phyloP scores from a whole-genome alignment of 2,329 filamentous ascomycete genomes.

The Tolypocladium pustulatum region DNA sequence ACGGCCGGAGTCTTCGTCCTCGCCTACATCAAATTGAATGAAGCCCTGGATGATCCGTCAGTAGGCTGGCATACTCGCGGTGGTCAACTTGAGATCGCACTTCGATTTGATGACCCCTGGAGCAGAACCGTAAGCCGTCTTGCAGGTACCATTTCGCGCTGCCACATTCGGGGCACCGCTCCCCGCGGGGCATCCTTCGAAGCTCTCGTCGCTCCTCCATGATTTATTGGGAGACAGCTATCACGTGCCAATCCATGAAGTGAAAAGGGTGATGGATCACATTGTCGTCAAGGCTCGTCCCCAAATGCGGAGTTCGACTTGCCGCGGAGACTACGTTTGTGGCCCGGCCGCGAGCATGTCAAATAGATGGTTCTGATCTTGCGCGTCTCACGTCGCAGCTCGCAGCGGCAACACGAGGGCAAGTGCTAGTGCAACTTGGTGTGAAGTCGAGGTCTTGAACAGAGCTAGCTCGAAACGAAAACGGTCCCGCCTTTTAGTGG shows the following conservation, averaged over 20 bases:
- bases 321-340: background rate
- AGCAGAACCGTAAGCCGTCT: slow-evolving; percentile 69
- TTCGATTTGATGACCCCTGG: slow-evolving; percentile 70
- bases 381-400: background rate
- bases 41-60: slow-evolving; percentile 29
- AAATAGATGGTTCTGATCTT: background rate
- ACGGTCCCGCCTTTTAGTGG: background rate
- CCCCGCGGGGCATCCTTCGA: slow-evolving; percentile 39
- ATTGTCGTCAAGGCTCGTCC: background rate
- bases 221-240: background rate
- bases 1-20: slow-evolving; percentile 61
- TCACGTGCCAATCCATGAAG: background rate
- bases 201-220: slow-evolving; percentile 34
- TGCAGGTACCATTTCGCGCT: slow-evolving; percentile 62
- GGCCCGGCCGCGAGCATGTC: background rate
- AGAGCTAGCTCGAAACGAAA: background rate
- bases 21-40: slow-evolving; percentile 45
- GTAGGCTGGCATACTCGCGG: background rate
- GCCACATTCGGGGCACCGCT: slow-evolving; percentile 55
- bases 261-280: background rate
- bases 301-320: background rate
- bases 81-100: slow-evolving; percentile 28
- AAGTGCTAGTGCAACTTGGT: background rate
- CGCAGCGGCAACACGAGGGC: background rate
- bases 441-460: background rate